Evolutionary conservation across 306 rosid species (phyloP), one percentile per base, ranked within the genome.

Genomic region (Cicer bijugum): DNA sequence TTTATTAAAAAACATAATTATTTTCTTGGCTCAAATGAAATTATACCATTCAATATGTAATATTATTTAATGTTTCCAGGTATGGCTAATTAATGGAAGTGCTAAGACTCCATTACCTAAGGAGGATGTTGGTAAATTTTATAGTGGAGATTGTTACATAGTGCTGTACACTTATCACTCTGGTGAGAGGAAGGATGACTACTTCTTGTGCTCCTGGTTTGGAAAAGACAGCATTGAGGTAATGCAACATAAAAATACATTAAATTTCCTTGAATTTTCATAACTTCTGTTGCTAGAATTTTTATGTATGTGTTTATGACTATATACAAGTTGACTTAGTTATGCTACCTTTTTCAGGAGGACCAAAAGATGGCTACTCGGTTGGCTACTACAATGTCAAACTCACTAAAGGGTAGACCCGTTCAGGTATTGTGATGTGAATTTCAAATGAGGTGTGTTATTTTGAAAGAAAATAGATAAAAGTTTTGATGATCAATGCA

Each of bases 151-250:
- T 86, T 90, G 99, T 90, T 95, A 90, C 88, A 87, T 95, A 80
- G 79, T 95, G 39, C 82, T 91, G 69, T 95, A 91, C 72, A 95
- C 97, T 71, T 90, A 88, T 82, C 99, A 95, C 84, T 87, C 97
- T 15, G 95, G 97, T 15, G 99, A 95, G 76, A 88, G 97, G 85
- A 95, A 95, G 85, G 99, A 95, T 75, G 99, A 95, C 79, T 95
- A 90, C 84, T 85, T 84, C 80, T 86, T 91, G 89, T 90, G 99
- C 84, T 87, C 86, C 84, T 95, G 99, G 99, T 91, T 85, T 76
- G 99, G 99, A 71, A 95, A 87, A 81, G 86, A 90, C 72, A 95
- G 97, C 89, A 66, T 79, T 76, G 97, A 88, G 99, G 99, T 95
- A 80, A 62, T 17, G 57, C 12, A 64, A 65, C 33, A 38, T 20